Base-by-base conservation (phyloP, 2,329 filamentous ascomycete genomes). In the Pyrenophora graminea region DNA sequence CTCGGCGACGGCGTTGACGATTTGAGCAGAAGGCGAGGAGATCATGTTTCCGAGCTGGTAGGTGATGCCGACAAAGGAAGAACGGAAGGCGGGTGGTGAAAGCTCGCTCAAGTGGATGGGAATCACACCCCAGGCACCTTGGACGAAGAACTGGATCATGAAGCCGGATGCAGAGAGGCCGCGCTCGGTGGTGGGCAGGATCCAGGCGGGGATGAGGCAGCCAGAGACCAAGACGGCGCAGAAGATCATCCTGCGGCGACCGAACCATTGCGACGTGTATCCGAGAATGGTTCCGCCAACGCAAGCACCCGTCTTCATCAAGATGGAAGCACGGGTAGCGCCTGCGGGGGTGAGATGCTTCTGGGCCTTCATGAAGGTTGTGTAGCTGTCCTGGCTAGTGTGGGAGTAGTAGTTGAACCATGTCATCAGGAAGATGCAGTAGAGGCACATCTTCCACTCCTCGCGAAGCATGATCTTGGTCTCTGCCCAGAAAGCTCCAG, bases 351-450 rank as follows among this genome's bases (percentile, higher is more conserved):
- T 65, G 51, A 92, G 79, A 56, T 85, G 84, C 73, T 92, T 91
- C 62, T 90, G 81, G 4, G 80, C 81, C 33, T 87, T 78, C 86
- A 92, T 88, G 69, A 91, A 91, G 3, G 89, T 91, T 0, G 89
- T 91, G 76, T 91, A 92, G 41, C 83, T 87, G 75, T 93, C 89
- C 70, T 93, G 89, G 19, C 85, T 87, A 1, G 88, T 90, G 77
- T 93, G 89, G 43, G 86, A 88, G 76, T 89, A 91, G 63, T 69
- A 76, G 63, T 73, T 73, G 67, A 76, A 76, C 66, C 87, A 89
- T 0, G 86, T 88, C 89, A 92, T 91, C 45, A 93, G 78, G 56
- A 92, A 79, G 70, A 89, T 78, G 71, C 87, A 89, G 77, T 92
- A 93, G 47, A 91, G 67, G 61, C 84, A 87, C 82, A 91, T 85